Evolutionary conservation across 768 basidiomycete species (phyloP).

Genomic region (Suillus paluster): DNA sequence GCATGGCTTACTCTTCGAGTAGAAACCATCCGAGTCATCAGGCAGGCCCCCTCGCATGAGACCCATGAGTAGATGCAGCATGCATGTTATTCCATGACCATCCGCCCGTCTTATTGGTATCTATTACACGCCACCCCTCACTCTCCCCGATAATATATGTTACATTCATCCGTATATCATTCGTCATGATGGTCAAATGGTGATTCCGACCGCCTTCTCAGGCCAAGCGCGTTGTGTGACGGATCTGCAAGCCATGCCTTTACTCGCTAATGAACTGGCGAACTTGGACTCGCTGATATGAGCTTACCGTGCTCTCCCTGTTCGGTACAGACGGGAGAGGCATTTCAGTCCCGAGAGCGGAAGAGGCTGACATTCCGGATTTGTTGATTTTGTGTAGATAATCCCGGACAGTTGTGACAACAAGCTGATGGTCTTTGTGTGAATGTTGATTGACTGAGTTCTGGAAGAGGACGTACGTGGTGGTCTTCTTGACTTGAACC

Average conservation of each 20-base stretch:
- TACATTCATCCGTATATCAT: constrained; percentile 25
- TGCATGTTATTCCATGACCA: neutral
- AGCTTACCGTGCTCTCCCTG: constrained; percentile 34
- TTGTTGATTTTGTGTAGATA: constrained; percentile 63
- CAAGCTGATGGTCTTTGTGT: constrained; percentile 47
- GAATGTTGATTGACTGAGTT: constrained; percentile 6
- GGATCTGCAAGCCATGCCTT: constrained; percentile 41
- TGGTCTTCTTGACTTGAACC: constrained; percentile 85
- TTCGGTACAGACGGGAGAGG: constrained; percentile 34
- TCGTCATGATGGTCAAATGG: constrained; percentile 46
- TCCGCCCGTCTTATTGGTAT: neutral
- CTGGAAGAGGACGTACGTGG: constrained; percentile 49
- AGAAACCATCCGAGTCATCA: constrained; percentile 62
- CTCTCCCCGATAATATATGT: constrained; percentile 12
- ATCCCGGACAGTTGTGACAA: constrained; percentile 67
- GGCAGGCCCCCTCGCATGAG: constrained; percentile 29
- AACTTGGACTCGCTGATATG: constrained; percentile 27
- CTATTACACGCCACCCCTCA: neutral
- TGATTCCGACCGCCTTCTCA: constrained; percentile 40
- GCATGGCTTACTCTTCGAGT: constrained; percentile 15
- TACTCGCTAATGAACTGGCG: constrained; percentile 29
- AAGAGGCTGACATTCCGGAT: constrained; percentile 28
- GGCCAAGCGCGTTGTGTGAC: constrained; percentile 33
- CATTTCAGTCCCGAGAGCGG: constrained; percentile 30
- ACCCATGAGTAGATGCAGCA: constrained; percentile 7